Evolutionary conservation across 2,329 filamentous ascomycete genomes (phyloP).

Genomic region (Curvularia sp.): DNA sequence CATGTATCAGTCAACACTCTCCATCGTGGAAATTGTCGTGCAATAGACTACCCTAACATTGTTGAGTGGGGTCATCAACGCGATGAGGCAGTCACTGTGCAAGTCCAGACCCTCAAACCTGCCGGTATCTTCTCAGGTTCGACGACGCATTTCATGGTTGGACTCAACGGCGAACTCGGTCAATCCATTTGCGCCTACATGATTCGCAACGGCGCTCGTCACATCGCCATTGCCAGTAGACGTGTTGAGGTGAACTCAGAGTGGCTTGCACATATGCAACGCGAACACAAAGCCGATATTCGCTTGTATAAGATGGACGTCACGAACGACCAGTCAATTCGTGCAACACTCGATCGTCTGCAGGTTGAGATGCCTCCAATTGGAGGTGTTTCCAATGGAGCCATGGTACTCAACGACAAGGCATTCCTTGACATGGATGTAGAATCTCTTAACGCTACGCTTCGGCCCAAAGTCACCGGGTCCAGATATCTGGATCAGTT

Average conservation of each 20-base stretch:
- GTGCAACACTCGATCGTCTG: background rate
- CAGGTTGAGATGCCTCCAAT: constrained; percentile 20
- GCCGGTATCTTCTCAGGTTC: background rate
- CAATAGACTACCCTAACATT: too few species aligned
- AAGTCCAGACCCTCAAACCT: background rate
- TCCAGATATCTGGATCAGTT: constrained; percentile 21
- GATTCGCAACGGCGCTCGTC: constrained; percentile 23
- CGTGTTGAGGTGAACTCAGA: constrained; percentile 28
- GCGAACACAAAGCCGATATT: constrained; percentile 2
- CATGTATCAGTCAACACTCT: too few species aligned
- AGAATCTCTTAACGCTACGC: background rate
- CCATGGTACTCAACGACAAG: constrained; percentile 24
- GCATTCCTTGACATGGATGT: constrained; percentile 17
- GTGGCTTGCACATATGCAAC: constrained; percentile 15
- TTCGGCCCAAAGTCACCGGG: constrained; percentile 29
- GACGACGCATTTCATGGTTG: constrained; percentile 33
- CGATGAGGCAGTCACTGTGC: background rate
- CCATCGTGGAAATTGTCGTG: too few species aligned
- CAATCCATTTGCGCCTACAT: constrained; percentile 27
- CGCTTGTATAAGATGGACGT: constrained; percentile 10
- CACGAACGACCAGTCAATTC: background rate
- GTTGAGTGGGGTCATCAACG: too few species aligned
- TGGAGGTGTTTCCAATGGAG: constrained; percentile 26
- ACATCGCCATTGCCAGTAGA: constrained; percentile 26
- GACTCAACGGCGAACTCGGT: constrained; percentile 34